Evolutionary conservation across 768 basidiomycete species (phyloP).

Genomic region (Hygrophoropsis aurantiaca): DNA sequence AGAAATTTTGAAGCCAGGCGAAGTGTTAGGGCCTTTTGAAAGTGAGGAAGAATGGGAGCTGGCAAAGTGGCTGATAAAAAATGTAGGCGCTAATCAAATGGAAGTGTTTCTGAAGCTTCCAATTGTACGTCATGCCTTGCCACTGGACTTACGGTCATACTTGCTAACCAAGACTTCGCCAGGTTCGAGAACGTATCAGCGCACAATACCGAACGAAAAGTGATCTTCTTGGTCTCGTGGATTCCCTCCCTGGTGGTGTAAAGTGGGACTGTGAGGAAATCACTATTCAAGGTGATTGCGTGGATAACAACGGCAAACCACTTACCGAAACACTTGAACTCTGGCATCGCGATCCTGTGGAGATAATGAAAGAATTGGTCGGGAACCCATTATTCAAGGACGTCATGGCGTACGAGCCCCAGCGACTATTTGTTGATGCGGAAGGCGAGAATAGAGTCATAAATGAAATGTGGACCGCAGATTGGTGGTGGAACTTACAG

Average conservation of each 20-base stretch:
- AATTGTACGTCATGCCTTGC: constrained; percentile 13
- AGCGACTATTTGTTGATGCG: background rate
- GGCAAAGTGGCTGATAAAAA: constrained; percentile 30
- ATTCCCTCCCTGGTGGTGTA: constrained; percentile 16
- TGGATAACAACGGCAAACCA: constrained; percentile 7
- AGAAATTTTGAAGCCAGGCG: background rate
- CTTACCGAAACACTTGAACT: constrained; percentile 22
- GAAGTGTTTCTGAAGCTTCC: constrained; percentile 32
- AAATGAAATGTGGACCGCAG: constrained; percentile 9
- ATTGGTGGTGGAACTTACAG: constrained; percentile 12
- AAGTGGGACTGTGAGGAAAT: constrained; percentile 21
- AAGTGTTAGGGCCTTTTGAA: constrained; percentile 22
- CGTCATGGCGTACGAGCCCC: constrained; percentile 1
- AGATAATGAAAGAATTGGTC: constrained; percentile 29
- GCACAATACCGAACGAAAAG: constrained; percentile 4
- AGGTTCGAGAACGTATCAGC: no score
- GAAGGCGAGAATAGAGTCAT: background rate
- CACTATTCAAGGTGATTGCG: constrained; percentile 14
- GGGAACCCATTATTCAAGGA: constrained; percentile 16
- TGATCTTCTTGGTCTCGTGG: constrained; percentile 17
- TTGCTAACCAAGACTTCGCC: no score
- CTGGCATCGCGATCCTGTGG: constrained; percentile 31
- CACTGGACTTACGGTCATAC: no score
- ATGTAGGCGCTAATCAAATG: constrained; percentile 26
- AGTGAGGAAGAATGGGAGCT: constrained; percentile 33